Base-by-base conservation (phyloP, 805 yeast genomes). In the Sugiyamaella boreocaroliniensis region DNA sequence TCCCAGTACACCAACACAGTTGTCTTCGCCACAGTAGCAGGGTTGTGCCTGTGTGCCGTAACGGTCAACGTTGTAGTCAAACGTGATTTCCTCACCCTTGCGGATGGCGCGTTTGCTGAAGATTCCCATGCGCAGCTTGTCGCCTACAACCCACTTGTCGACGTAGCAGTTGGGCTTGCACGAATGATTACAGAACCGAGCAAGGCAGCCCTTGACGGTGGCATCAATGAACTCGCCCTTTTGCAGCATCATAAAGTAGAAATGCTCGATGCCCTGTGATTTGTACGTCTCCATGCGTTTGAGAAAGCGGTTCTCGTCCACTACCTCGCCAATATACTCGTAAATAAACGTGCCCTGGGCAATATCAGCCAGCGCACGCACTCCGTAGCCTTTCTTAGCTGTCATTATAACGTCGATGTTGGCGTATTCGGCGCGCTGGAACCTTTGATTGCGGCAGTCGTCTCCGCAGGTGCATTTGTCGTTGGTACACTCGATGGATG, bases 91-190 rank as follows among this genome's bases (percentile, higher is more conserved):
- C 68, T 93, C 98, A 51, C 96, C 97, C 54, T 68, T 68, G 7
- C 58, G 45, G 49, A 92, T 88, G 26, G 75, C 69, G 57, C 96
- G 74, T 60, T 86, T 86, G 48, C 97, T 87, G 66, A 92, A 93
- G 20, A 92, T 86, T 29, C 98, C 99, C 98, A 93, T 93, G 58
- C 89, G 77, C 53, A 89, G 75, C 65, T 88, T 85, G 55, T 86
- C 87, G 29, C 89, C 89, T 12, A 92, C 98, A 15, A 90, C 93
- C 99, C 99, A 92, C 72, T 92, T 92, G 68, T 92, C 97, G 43
- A 92, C 96, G 62, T 80, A 88, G 19, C 96, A 92, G 68, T 93
- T 93, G 11, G 99, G 99, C 62, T 80, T 83, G 68, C 99, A 92
- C 18, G 96, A 88, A 70, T 92, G 99, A 69, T 92, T 92, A 65